Conservation (phyloP, 176 grass and related monocot genomes). For the Raddia guianensis region DNA sequence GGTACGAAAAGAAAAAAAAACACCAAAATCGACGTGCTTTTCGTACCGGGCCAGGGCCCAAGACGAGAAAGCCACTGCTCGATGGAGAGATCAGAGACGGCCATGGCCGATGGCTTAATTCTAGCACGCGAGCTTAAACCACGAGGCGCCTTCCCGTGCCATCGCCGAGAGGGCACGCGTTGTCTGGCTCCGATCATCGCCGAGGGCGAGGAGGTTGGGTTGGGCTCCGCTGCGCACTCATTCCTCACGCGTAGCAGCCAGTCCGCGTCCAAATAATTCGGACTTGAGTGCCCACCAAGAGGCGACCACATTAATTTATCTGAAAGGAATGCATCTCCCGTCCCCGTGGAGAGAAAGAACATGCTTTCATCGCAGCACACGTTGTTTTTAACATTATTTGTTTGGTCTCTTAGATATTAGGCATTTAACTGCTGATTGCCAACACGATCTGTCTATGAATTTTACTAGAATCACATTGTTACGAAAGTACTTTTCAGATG, state of each 20-base stretch:
- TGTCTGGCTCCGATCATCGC: background rate
- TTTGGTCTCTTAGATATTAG: too few species aligned
- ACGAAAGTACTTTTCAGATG: too few species aligned
- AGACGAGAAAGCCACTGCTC: background rate
- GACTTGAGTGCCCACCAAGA: background rate
- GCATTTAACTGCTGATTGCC: too few species aligned
- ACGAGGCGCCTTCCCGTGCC: background rate
- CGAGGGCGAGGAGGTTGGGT: too few species aligned
- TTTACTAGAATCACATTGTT: too few species aligned
- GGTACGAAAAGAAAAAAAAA: background rate
- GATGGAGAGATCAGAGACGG: background rate
- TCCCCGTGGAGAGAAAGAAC: background rate
- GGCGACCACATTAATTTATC: background rate
- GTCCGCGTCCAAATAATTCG: slow-evolving; percentile 8
- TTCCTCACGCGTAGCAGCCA: background rate
- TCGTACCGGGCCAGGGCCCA: background rate
- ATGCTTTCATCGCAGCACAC: too few species aligned
- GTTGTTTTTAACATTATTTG: too few species aligned
- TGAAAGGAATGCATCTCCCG: background rate
- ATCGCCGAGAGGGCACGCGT: background rate
- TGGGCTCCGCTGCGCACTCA: too few species aligned
- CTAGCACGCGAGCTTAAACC: background rate
- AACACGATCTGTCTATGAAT: too few species aligned
- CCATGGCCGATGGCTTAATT: background rate
- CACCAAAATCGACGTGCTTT: background rate